Evolutionary conservation across 108 stramenopile genomes (phyloP), one percentile per base, ranked within the genome.

Genomic region (Cylindrotheca closterium): DNA sequence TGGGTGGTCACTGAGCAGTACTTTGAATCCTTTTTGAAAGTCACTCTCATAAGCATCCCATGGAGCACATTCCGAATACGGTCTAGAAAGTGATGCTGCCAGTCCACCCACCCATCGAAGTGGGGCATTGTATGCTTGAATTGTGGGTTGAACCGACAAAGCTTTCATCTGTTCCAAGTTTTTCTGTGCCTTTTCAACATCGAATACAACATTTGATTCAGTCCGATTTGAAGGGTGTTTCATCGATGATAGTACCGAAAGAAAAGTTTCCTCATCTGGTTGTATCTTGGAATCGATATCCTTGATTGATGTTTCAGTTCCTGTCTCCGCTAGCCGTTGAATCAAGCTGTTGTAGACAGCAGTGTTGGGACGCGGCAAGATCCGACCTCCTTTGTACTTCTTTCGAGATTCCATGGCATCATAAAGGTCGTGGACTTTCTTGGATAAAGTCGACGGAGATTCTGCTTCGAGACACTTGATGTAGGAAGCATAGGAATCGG

Each of bases 81-180:
- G 73, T 1, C 79, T 63, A 15, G 71, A 51, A 15, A 26, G 30
- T 22, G 22, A 25, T 25, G 15, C 45, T 3, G 18, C 17, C 19
- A 47, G 55, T 18, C 65, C 77, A 23, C 81, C 77, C 32, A 51
- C 68, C 81, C 82, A 80, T 0, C 74, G 70, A 21, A 93, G 58
- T 7, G 88, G 83, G 23, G 87, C 88, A 75, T 78, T 86, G 72
- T 77, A 90, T 12, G 74, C 62, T 45, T 77, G 71, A 17, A 66
- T 66, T 33, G 79, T 79, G 8, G 80, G 73, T 12, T 54, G 56
- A 32, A 70, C 73, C 17, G 67, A 66, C 12, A 74, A 18, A 15
- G 32, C 21, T 48, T 69, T 66, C 72, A 87, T 87, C 58, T 72
- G 63, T 30, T 62, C 50, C 23, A 92, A 60, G 57, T 60, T 71